Conservation (phyloP, 2,329 filamentous ascomycete genomes). For the Diaporthe sp. region DNA sequence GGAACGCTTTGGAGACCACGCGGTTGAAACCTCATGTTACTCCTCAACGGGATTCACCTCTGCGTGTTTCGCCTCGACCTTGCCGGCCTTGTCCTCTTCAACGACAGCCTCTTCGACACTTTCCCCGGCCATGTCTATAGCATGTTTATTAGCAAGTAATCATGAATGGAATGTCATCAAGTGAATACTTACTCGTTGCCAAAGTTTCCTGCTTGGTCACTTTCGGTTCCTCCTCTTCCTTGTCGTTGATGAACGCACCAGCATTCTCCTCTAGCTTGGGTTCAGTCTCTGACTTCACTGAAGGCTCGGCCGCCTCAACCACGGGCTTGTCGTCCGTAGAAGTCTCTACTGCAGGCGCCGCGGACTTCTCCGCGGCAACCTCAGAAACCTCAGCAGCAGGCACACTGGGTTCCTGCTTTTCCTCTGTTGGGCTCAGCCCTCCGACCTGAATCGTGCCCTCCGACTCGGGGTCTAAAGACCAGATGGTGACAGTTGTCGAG, state of each 20-base stretch:
- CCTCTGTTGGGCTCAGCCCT: constrained; percentile 1
- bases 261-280: constrained; percentile 24
- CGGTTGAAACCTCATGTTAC: constrained; percentile 20
- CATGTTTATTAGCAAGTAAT: constrained; percentile 50
- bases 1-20: constrained; percentile 1
- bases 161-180: constrained; percentile 36
- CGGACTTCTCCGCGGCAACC: constrained; percentile 5
- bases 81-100: constrained; percentile 52
- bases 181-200: constrained; percentile 41
- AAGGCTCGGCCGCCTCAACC: neutral
- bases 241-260: constrained; percentile 41
- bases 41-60: constrained; percentile 43
- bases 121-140: constrained; percentile 58
- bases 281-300: constrained; percentile 29
- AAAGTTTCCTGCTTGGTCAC: constrained; percentile 41
- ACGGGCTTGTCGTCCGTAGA: constrained; percentile 24
- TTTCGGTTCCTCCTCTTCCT: constrained; percentile 34
- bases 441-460: constrained; percentile 58
- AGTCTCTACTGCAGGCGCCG: constrained; percentile 37
- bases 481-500: constrained; percentile 63
- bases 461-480: constrained; percentile 66
- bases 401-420: constrained; percentile 36
- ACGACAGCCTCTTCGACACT: constrained; percentile 57
- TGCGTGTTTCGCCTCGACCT: constrained; percentile 54
- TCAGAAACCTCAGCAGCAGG: neutral